Evolutionary conservation across 306 rosid species (phyloP).

Genomic region (Acacia confusa): DNA sequence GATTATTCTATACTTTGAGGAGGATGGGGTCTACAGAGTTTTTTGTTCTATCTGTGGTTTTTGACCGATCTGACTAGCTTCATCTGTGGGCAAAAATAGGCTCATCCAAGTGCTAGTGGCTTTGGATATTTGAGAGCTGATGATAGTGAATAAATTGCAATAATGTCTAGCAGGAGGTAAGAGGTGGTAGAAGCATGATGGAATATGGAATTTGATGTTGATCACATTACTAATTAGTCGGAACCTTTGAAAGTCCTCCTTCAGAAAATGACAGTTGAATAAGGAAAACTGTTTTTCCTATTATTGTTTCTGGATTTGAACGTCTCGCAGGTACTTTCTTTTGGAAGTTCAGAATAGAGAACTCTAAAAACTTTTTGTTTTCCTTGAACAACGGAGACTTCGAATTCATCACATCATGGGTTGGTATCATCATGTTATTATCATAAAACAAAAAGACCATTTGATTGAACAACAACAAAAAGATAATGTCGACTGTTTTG

Average conservation of each 20-base stretch:
- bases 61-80: too few relatives aligned
- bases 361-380: not conserved
- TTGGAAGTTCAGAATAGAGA: not conserved
- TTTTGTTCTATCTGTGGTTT: too few relatives aligned
- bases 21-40: not conserved
- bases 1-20: not conserved
- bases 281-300: not conserved
- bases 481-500: not conserved
- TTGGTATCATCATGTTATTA: not conserved
- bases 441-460: not conserved
- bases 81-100: too few relatives aligned
- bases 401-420: not conserved
- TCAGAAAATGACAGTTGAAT: not conserved
- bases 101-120: constrained; percentile 24
- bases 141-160: constrained; percentile 50
- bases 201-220: constrained; percentile 36
- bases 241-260: not conserved
- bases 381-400: not conserved
- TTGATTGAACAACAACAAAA: not conserved
- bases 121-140: constrained; percentile 68
- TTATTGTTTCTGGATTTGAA: not conserved
- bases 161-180: constrained; percentile 51
- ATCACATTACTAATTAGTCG: not conserved
- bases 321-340: not conserved
- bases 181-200: constrained; percentile 65